These are phyloP conservation scores for Neurospora sp. DNA, from an alignment of 495 filamentous ascomycete genomes.

Conservation along the genomic window DNA sequence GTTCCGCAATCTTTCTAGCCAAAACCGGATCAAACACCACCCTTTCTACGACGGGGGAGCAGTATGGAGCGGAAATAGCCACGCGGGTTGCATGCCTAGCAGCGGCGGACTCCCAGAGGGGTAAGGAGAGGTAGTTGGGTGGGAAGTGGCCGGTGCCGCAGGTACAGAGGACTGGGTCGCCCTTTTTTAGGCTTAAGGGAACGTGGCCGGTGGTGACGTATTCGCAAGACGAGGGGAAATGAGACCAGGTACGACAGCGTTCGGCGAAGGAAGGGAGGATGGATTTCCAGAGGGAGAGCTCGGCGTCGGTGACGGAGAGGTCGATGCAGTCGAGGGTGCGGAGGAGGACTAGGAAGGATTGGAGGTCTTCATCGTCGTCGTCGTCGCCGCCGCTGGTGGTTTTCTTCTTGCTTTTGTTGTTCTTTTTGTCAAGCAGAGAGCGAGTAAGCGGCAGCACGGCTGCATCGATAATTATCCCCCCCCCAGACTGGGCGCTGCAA, in stretches of 20 bases:
- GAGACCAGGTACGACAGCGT: constrained; percentile 44
- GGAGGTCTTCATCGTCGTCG: constrained; percentile 1
- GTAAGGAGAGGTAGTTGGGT: constrained; percentile 17
- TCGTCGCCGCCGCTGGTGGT: not conserved
- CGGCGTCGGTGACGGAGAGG: constrained; percentile 30
- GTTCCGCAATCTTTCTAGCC: not conserved
- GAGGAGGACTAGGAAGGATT: constrained; percentile 20
- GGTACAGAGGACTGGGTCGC: constrained; percentile 22
- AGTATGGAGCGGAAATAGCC: constrained; percentile 27
- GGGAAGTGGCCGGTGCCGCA: constrained; percentile 28
- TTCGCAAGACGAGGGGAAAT: constrained; percentile 34
- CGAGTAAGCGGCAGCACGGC: constrained; percentile 37
- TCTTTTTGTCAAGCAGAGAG: constrained; percentile 3
- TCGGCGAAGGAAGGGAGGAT: constrained; percentile 39
- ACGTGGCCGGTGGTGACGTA: constrained; percentile 25
- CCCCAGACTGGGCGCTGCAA: constrained; percentile 21
- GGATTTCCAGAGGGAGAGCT: constrained; percentile 42
- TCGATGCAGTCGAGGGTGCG: constrained; percentile 14
- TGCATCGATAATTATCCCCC: constrained; percentile 33
- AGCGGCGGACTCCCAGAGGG: constrained; percentile 19
- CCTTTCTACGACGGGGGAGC: constrained; percentile 22
- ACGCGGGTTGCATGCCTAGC: constrained; percentile 19
- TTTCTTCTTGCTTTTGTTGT: not conserved
- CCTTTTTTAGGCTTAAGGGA: constrained; percentile 19
- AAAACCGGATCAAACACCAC: constrained; percentile 8